phyloP scores from a whole-genome alignment of 371 early-diverging fungal species.

The Zopfochytrium polystomum region DNA sequence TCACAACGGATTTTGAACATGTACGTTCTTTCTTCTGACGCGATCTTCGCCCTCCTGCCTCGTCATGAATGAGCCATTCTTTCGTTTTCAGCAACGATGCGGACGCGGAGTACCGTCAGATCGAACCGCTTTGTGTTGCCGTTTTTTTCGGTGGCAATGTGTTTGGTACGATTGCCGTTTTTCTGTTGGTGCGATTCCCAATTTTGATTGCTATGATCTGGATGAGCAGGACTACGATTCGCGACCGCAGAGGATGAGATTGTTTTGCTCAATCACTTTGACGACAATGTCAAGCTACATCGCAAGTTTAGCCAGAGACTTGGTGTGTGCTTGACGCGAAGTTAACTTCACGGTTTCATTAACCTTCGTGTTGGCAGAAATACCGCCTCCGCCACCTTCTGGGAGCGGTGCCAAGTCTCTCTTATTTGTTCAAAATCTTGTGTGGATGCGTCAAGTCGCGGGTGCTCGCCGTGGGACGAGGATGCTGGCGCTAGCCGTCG shows the following conservation, averaged over 20 bases:
- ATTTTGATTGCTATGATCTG: not conserved
- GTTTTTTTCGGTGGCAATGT: slow-evolving; percentile 10
- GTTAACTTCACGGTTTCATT: not conserved
- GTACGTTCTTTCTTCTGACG: too few relatives aligned
- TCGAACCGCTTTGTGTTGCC: slow-evolving; percentile 24
- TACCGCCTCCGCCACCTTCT: slow-evolving; percentile 17
- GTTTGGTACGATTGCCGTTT: slow-evolving; percentile 11
- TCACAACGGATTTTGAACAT: not conserved
- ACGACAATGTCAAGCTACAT: slow-evolving; percentile 5
- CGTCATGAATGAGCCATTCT: too few relatives aligned
- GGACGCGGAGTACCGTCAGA: slow-evolving; percentile 21
- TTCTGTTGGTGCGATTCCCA: not conserved
- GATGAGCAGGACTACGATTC: slow-evolving; percentile 30
- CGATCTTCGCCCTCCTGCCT: too few relatives aligned
- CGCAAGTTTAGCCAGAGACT: not conserved
- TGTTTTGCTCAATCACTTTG: slow-evolving; percentile 26
- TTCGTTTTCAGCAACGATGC: too few relatives aligned
- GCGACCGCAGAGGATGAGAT: slow-evolving; percentile 31
- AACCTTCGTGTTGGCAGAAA: slow-evolving; percentile 2
- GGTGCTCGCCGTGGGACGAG: too few relatives aligned
- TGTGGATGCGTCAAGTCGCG: slow-evolving; percentile 81
- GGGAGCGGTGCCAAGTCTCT: slow-evolving; percentile 54
- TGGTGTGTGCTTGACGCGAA: not conserved
- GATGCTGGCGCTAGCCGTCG: slow-evolving; percentile 94
- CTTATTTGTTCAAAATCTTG: slow-evolving; percentile 83